A percentile compares a stretch with the other conserved stretches of the same genome.
phyloP scores from a whole-genome alignment of 2,329 filamentous ascomycete species.

The Colletotrichum tamarilloi region DNA sequence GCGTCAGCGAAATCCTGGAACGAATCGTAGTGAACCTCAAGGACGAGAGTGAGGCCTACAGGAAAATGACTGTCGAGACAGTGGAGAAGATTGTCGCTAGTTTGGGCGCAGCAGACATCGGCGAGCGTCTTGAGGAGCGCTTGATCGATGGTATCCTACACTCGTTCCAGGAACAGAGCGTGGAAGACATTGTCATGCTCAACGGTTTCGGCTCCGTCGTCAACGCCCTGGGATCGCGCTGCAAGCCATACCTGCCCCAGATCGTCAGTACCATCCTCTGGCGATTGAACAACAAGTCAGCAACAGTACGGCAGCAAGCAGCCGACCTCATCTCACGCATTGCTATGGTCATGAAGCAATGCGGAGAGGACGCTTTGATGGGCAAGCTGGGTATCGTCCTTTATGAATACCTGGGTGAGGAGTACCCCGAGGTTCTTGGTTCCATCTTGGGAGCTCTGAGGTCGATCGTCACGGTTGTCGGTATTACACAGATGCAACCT shows the following conservation, averaged over 20 bases:
- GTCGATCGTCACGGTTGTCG: conserved; percentile 96
- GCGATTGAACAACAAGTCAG: conserved; percentile 97
- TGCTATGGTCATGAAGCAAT: conserved; percentile 99
- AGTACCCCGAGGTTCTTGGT: conserved; percentile 96
- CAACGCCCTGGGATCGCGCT: conserved; percentile 91
- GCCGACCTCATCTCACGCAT: conserved; percentile 97
- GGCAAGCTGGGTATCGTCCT: conserved; percentile 93
- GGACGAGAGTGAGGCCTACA: conserved; percentile 96
- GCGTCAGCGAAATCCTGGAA: conserved; percentile 93
- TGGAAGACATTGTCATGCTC: conserved; percentile 94
- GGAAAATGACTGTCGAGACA: conserved; percentile 99
- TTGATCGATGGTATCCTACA: conserved; percentile 95
- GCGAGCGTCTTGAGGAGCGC: conserved; percentile 90
- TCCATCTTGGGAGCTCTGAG: conserved; percentile 95
- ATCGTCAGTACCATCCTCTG: conserved; percentile 97
- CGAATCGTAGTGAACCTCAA: conserved; percentile 95
- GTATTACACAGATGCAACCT: conserved; percentile 97
- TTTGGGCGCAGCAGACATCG: conserved; percentile 92
- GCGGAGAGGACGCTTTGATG: conserved; percentile 94
- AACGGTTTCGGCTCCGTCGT: conserved; percentile 99
- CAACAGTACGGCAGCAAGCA: conserved; percentile 95
- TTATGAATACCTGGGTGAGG: conserved; percentile 98
- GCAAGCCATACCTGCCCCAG: conserved; percentile 96
- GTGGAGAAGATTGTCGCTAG: conserved; percentile 96
- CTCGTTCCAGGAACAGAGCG: conserved; percentile 97